A percentile compares a stretch with the other conserved stretches of the same genome.
Evolutionary conservation across 148 eudicot species (phyloP).

Genomic region (Chenopodium berlandieri): DNA sequence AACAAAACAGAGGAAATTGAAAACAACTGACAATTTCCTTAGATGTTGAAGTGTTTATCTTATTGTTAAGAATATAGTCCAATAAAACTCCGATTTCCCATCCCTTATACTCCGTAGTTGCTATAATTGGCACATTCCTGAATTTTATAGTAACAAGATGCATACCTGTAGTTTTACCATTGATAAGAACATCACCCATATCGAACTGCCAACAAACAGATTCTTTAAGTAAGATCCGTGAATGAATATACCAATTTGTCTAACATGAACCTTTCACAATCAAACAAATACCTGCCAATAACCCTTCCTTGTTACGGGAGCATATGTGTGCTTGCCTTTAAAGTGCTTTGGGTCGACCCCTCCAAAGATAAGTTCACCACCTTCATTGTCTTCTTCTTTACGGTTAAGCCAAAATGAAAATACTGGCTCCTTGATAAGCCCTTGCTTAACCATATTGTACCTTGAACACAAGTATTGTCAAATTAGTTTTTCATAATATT

Average conservation of each 20-base stretch:
- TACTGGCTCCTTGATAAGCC: slow-evolving; percentile 60
- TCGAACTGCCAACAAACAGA: slow-evolving; percentile 50
- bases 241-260: background rate
- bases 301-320: slow-evolving; percentile 54
- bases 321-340: slow-evolving; percentile 48
- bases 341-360: slow-evolving; percentile 53
- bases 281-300: slow-evolving; percentile 56
- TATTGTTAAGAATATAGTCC: background rate
- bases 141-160: background rate
- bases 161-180: slow-evolving; percentile 74
- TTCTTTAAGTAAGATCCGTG: background rate
- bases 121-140: background rate
- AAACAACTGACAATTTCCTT: background rate
- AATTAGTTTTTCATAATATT: background rate
- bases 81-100: background rate
- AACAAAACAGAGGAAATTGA: background rate
- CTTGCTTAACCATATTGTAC: slow-evolving; percentile 68
- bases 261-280: background rate
- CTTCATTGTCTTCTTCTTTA: slow-evolving; percentile 38
- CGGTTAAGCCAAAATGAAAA: slow-evolving; percentile 73
- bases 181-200: slow-evolving; percentile 91
- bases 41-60: background rate
- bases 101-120: too few relatives aligned
- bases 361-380: slow-evolving; percentile 65
- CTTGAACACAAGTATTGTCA: slow-evolving; percentile 25